phyloP scores from a whole-genome alignment of 306 rosid species.

The Lablab purpureus region DNA sequence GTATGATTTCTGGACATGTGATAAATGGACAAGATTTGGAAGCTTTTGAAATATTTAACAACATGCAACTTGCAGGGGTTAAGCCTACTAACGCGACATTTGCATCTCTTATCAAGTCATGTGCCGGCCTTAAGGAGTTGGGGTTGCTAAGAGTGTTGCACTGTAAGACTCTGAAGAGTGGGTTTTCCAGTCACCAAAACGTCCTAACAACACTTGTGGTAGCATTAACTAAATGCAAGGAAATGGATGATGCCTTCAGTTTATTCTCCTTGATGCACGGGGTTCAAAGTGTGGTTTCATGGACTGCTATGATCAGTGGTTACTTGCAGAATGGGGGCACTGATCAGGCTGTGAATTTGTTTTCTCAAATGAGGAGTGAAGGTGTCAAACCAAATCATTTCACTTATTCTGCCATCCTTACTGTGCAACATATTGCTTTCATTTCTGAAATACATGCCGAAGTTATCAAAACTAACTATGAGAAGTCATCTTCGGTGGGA shows the following conservation, averaged over 20 bases:
- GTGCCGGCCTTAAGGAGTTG: conserved; percentile 64
- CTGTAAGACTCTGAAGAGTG: conserved; percentile 66
- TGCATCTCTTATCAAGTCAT: conserved; percentile 66
- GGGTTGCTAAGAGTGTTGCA: conserved; percentile 67
- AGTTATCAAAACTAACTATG: conserved; percentile 74
- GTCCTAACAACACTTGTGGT: conserved; percentile 74
- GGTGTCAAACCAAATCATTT: conserved; percentile 79
- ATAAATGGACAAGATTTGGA: conserved; percentile 62
- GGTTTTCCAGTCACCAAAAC: conserved; percentile 57
- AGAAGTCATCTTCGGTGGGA: conserved; percentile 78
- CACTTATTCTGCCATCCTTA: conserved; percentile 86
- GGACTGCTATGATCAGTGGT: conserved; percentile 93
- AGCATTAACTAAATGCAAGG: conserved; percentile 71
- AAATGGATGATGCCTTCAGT: conserved; percentile 68
- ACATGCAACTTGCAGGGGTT: conserved; percentile 66
- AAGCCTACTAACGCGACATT: conserved; percentile 64
- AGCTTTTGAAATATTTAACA: conserved; percentile 66
- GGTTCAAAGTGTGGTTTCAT: conserved; percentile 69
- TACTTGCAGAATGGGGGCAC: conserved; percentile 70
- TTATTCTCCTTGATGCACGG: conserved; percentile 59
- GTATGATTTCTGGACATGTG: conserved; percentile 76
- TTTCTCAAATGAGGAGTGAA: conserved; percentile 70
- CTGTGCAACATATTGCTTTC: conserved; percentile 59
- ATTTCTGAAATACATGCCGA: conserved; percentile 74
- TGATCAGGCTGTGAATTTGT: conserved; percentile 66